Evolutionary conservation across 2,329 filamentous ascomycete genomes (phyloP), one percentile per base, ranked within the genome.

Genomic region (Aspergillus costaricaensis): DNA sequence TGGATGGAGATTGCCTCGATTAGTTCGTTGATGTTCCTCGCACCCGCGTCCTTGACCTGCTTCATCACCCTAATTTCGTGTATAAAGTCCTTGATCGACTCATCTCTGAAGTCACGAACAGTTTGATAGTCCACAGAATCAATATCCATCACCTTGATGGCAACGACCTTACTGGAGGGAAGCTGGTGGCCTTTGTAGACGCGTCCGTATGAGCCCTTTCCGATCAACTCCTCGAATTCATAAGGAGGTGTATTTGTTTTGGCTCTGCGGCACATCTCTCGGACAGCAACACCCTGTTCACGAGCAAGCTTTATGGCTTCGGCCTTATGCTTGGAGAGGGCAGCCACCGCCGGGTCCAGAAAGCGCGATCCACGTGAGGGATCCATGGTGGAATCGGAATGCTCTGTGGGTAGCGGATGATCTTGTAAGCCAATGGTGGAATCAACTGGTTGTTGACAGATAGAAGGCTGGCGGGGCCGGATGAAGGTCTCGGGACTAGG

Each of bases 1-100:
- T 88, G 85, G 21, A 88, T 82, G 3, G 85, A 82, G 48, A 87
- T 83, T 0, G 86, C 86, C 66, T 88, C 86, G 62, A 87, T 85
- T 43, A 89, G 81, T 61, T 85, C 81, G 62, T 88, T 89, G 67
- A 89, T 83, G 60, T 88, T 88, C 64, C 83, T 82, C 2, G 86
- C 86, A 41, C 82, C 84, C 60, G 83, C 83, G 65, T 88, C 85
- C 68, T 86, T 84, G 9, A 88, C 80, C 67, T 87, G 84, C 65
- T 85, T 83, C 67, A 89, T 79, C 21, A 87, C 85, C 51, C 81
- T 83, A 47, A 86, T 87, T 70, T 89, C 86, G 62, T 86, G 85
- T 58, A 85, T 81, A 55, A 87, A 86, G 63, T 82, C 80, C 59
- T 81, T 79, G 57, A 83, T 81, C 4, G 80, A 81, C 61, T 81